Conservation (phyloP, 495 filamentous ascomycete species). For the Aspergillus sclerotioniger region DNA sequence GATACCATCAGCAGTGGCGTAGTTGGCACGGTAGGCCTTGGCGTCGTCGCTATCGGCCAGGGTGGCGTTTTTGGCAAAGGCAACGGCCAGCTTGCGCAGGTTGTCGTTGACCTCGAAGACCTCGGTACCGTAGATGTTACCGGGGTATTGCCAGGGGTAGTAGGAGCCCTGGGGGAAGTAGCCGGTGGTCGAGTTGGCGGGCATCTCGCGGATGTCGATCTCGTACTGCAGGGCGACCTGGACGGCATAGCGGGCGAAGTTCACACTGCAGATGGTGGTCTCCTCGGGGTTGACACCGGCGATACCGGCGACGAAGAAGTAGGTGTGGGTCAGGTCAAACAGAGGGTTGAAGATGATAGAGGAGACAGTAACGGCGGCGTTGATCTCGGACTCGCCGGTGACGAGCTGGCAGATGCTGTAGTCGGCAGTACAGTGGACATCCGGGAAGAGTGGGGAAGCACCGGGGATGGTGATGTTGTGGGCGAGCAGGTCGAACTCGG, state of each 20-base stretch:
- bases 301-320: constrained; percentile 71
- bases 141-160: constrained; percentile 57
- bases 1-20: constrained; percentile 36
- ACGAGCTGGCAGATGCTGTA: constrained; percentile 61
- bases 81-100: constrained; percentile 55
- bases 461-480: constrained; percentile 67
- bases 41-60: constrained; percentile 55
- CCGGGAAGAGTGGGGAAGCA: constrained; percentile 61
- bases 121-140: constrained; percentile 69
- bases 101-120: constrained; percentile 69
- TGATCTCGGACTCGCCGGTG: constrained; percentile 65
- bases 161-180: constrained; percentile 62
- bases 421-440: constrained; percentile 60
- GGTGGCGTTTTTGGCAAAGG: constrained; percentile 53
- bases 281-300: constrained; percentile 68
- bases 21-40: constrained; percentile 58
- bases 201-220: constrained; percentile 68
- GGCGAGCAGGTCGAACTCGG: constrained; percentile 59
- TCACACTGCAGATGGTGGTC: constrained; percentile 59
- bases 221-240: constrained; percentile 76
- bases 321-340: constrained; percentile 68
- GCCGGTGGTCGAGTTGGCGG: constrained; percentile 60
- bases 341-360: constrained; percentile 55
- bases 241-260: constrained; percentile 65
- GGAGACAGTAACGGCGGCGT: constrained; percentile 63